A percentile compares a stretch with the other conserved stretches of the same genome.
These are phyloP conservation scores for Vaccinium corymbosum DNA, from an alignment of 148 eudicot species.

Conservation along the genomic window DNA sequence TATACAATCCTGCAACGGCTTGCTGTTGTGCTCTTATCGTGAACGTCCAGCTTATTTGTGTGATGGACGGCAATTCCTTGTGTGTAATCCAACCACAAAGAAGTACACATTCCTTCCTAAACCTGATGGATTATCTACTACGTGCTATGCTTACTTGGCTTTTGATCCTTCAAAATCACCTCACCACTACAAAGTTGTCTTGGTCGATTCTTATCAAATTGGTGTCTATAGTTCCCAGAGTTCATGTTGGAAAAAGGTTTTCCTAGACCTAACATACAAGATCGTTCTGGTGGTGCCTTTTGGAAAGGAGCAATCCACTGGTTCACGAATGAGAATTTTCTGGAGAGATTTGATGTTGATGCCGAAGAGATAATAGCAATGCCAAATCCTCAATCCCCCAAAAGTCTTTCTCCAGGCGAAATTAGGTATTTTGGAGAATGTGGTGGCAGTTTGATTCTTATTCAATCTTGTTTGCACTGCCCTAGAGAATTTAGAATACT, in stretches of 20 bases:
- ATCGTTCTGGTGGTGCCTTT: background rate
- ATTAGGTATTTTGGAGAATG: background rate
- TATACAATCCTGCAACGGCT: background rate
- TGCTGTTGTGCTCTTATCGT: background rate
- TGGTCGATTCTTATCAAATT: background rate
- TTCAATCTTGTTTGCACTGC: background rate
- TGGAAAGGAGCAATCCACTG: background rate
- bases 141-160: background rate
- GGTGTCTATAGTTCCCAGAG: background rate
- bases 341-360: too few species aligned
- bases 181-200: background rate
- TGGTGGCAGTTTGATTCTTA: background rate
- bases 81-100: background rate
- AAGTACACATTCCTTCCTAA: background rate
- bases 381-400: background rate
- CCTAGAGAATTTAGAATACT: background rate
- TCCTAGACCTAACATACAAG: background rate
- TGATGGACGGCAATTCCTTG: background rate
- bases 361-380: too few species aligned
- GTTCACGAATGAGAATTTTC: too few species aligned
- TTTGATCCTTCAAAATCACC: slow-evolving; percentile 1
- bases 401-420: background rate
- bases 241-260: background rate
- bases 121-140: background rate
- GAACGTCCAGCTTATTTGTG: too few species aligned